Evolutionary conservation across 495 filamentous ascomycete species (phyloP), one percentile per base, ranked within the genome.

Genomic region (Gamarada debralockiae): DNA sequence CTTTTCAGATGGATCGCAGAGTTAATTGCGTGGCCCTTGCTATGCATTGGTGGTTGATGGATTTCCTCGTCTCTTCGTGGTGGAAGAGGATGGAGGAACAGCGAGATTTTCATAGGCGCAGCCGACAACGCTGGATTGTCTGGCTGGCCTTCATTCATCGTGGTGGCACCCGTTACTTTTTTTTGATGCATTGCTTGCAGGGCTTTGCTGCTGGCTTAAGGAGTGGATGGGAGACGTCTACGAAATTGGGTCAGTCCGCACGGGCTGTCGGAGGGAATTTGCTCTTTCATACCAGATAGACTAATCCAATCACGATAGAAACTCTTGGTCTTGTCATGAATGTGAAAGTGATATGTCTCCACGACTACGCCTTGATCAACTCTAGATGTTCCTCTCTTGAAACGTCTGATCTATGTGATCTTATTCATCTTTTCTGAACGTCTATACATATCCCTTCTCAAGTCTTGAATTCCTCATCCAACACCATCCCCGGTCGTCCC

Each of bases 401-500:
- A 15, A 20, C 12, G 21, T 44, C 21, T 15, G 7, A 44, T 40
- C n/a, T n/a, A n/a, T n/a, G n/a, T n/a, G n/a, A n/a, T n/a, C n/a
- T n/a, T n/a, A n/a, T n/a, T n/a, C n/a, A n/a, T n/a, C n/a, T n/a
- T 22, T 27, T 44, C 43, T 56, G 14, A 18, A 43, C 48, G 47
- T 47, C 36, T 25, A 7, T 33, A 46, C 23, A 50, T 41, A 44
- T 24, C 50, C 21, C 49, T 8, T 22, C 39, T 27, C 48, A 47
- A 63, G 68, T 77, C 7, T 36, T 62, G 60, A 81, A 48, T 57
- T 79, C 78, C 1, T 76, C 72, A n/a, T 67, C 68, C 52, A 88
- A 64, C 18, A 75, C 62, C 51, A 85, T 65, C 2, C 81, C 78
- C 39, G 70, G 72, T 22, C 57, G 55, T 2, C 86, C 84, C 0